phyloP scores from a whole-genome alignment of 768 basidiomycete species.

The Tephrocybe sp. region DNA sequence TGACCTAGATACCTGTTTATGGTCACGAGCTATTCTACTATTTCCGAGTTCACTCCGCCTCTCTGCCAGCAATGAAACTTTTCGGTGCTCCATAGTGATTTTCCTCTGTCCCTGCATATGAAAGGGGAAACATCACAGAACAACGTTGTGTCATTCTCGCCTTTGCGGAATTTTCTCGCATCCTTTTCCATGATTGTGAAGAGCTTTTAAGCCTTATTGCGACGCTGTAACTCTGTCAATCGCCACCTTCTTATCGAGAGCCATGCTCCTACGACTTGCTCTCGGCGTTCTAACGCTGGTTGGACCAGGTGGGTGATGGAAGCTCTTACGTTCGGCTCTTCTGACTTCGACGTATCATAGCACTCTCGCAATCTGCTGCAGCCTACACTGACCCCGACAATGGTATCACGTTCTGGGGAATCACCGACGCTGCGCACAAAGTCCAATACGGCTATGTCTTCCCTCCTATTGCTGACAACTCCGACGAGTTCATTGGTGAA shows the following conservation, averaged over 20 bases:
- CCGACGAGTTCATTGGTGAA: conserved; percentile 62
- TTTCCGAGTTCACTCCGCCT: conserved; percentile 29
- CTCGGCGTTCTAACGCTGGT: conserved; percentile 39
- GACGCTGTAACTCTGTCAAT: conserved; percentile 2
- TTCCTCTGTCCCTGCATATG: conserved; percentile 10
- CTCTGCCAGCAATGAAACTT: conserved; percentile 4
- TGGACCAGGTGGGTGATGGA: conserved; percentile 35
- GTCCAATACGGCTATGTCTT: conserved; percentile 53
- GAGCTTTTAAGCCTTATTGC: conserved; percentile 18
- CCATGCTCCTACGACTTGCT: conserved; percentile 33
- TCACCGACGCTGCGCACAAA: conserved; percentile 39
- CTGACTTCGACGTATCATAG: conserved; percentile 22
- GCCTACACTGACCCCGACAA: conserved; percentile 51
- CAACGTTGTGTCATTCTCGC: conserved; percentile 6
- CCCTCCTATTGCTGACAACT: conserved; percentile 42
- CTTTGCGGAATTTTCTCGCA: conserved; percentile 29
- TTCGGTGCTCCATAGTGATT: conserved; percentile 4
- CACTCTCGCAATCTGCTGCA: conserved; percentile 42
- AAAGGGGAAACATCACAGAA: conserved; percentile 15
- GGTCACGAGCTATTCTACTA: conserved; percentile 19
- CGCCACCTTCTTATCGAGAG: conserved; percentile 15
- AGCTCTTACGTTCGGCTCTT: not conserved
- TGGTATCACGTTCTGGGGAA: conserved; percentile 53
- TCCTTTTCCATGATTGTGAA: conserved; percentile 7
- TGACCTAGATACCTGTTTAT: not conserved